phyloP scores from a whole-genome alignment of 306 rosid genomes.

The Nissolia schottii region DNA sequence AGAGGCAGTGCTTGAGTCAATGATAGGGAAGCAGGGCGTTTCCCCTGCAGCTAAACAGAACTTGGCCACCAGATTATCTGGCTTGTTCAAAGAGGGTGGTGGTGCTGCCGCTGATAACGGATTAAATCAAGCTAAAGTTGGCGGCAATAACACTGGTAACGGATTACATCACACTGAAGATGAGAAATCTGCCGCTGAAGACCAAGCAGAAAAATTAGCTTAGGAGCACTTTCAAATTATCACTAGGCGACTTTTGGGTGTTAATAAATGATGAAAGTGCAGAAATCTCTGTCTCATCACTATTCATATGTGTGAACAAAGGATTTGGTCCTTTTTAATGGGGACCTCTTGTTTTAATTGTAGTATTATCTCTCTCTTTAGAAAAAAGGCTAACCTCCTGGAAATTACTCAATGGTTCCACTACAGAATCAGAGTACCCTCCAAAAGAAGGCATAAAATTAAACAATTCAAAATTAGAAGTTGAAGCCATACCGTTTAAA shows the following conservation, averaged over 20 bases:
- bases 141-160: no score
- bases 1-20: constrained; percentile 67
- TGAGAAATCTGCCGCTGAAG: neutral
- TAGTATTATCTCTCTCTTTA: neutral
- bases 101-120: neutral
- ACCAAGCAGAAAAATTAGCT: neutral
- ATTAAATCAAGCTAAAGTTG: neutral
- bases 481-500: no score
- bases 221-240: neutral
- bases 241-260: neutral
- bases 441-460: no score
- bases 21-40: constrained; percentile 68
- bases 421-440: no score
- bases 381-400: no score
- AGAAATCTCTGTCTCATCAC: neutral
- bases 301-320: neutral
- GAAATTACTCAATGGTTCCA: no score
- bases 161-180: neutral
- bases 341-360: neutral
- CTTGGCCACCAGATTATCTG: constrained; percentile 53
- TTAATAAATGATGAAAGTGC: neutral
- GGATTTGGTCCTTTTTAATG: no score
- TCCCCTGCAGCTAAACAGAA: constrained; percentile 69
- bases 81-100: constrained; percentile 26
- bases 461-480: no score